phyloP scores from a whole-genome alignment of 1,284 basidiomycete genomes.

The Ceratobasidium sp. region DNA sequence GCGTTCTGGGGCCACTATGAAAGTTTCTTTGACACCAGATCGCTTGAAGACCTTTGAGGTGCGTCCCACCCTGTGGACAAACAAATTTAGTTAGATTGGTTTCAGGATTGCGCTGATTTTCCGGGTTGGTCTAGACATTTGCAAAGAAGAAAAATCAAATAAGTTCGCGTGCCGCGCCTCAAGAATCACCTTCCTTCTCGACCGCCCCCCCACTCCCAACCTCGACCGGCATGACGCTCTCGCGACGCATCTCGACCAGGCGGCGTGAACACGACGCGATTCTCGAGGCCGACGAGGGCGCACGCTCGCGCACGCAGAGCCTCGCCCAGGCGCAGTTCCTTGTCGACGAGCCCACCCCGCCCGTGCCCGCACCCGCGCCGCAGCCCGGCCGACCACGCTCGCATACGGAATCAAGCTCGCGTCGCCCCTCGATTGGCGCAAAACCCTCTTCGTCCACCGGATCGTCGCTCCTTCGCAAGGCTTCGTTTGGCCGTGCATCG shows the following conservation, averaged over 20 bases:
- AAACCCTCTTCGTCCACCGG: constrained; percentile 8
- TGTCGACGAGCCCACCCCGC: constrained; percentile 43
- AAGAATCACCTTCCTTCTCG: neutral
- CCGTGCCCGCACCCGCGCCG: constrained; percentile 32
- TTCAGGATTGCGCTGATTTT: constrained; percentile 26
- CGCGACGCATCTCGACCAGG: constrained; percentile 47
- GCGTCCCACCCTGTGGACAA: constrained; percentile 51
- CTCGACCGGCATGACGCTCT: constrained; percentile 27
- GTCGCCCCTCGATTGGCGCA: constrained; percentile 38
- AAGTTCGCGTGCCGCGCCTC: constrained; percentile 17
- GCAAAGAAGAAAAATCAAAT: constrained; percentile 48
- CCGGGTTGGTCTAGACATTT: constrained; percentile 45
- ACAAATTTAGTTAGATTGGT: constrained; percentile 20
- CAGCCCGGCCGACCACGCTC: constrained; percentile 50
- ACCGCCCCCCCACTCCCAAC: constrained; percentile 32
- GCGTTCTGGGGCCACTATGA: constrained; percentile 88
- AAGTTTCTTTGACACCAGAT: constrained; percentile 94
- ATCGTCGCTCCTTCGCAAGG: constrained; percentile 43
- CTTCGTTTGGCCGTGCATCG: constrained; percentile 26
- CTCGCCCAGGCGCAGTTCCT: constrained; percentile 52
- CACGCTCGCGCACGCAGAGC: constrained; percentile 50
- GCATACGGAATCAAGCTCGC: constrained; percentile 49
- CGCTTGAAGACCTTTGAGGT: constrained; percentile 91
- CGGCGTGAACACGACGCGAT: constrained; percentile 71
- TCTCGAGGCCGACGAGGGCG: constrained; percentile 58